Base-by-base conservation (phyloP, 106 monocot genomes). In the Xerophyta viscosa region DNA sequence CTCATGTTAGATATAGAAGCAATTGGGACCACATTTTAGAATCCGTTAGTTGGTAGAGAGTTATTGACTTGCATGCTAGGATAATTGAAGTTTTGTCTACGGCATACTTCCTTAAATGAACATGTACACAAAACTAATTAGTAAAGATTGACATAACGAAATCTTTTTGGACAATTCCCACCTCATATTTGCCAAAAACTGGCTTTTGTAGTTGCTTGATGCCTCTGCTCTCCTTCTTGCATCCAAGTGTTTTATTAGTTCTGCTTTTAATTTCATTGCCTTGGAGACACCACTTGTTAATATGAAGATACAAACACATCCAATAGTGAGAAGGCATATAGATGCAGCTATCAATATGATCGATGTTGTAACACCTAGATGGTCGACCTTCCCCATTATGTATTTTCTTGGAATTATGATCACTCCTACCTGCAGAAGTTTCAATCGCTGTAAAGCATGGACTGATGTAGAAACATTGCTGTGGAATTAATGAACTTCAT, bases 171-270 rank as follows among this genome's bases (percentile, higher is more conserved):
- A n/a, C n/a, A 33, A 5, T 33, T 33, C 33, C 11, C 9, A 74
- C 79, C 79, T 79, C 69, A 79, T 79, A 60, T 79, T 79, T 64
- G 79, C 79, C 60, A 79, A 48, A 37, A 79, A 79, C 27, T 79
- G 79, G 25, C 79, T 79, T 53, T 79, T 79, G 46, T 74, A 79
- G 61, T 74, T 79, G 69, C 69, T 79, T 56, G 79, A 79, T 56
- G 79, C 73, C 57, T 79, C 79, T 57, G 79, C 79, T 62, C 65
- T 37, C 61, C 79, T 79, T 70, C 79, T 79, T 61, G 79, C 79
- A 57, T 79, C 79, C 50, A 79, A 63, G 29, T 79, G 79, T 30
- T 73, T 79, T 68, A 74, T 73, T 28, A 74, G 69, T 66, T 69
- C 79, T 52, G 79, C 74, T 59, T 60, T 65, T 46, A 79, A 63